Base-by-base conservation (phyloP, 257 asterid genomes). In the Solanum infundibuliforme region DNA sequence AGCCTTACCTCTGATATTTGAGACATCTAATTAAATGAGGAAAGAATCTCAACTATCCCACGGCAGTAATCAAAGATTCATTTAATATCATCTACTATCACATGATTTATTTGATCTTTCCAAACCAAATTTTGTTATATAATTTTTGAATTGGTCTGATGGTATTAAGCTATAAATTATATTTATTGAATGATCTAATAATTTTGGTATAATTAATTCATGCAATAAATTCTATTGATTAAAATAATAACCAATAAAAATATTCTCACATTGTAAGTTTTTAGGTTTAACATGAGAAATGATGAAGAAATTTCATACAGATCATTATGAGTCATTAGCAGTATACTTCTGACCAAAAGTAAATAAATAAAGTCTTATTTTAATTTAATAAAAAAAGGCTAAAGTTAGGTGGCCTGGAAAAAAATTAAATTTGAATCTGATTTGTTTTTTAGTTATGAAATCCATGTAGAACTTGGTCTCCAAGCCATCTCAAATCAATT, bases 1-100 rank as follows among this genome's bases (percentile, higher is more conserved):
- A 29, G 12, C 8, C 2, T 6, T 4, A 6, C 4, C 4, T n/a
- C 1, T n/a, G 1, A 13, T 68, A 68, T 6, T 5, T 4, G 1
- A 68, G 21, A 29, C 5, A 2, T 68, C 21, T 27, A 27, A 68
- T 66, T 25, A 12, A 66, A 35, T 0, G 20, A 66, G 34, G 10
- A 68, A 68, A 8, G 10, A 29, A 27, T 68, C 10, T 27, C 21
- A 68, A 68, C 2, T 12, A 13, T 68, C 1, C 0, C 74, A 68
- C 35, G 3, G 0, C 9, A 25, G 20, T 12, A n/a, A 65, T 65
- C 7, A 27, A n/a, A 5, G 18, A 5, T 66, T 8, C 34, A 11
- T 66, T 66, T 66, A 66, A 12, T 27, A 27, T 27, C 74, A 27
- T 68, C 18, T 25, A 66, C 12, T 68, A 27, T 68, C 77, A 69